These are phyloP conservation scores for Ustilago curta DNA, from an alignment of 1,284 basidiomycete species.

Conservation along the genomic window DNA sequence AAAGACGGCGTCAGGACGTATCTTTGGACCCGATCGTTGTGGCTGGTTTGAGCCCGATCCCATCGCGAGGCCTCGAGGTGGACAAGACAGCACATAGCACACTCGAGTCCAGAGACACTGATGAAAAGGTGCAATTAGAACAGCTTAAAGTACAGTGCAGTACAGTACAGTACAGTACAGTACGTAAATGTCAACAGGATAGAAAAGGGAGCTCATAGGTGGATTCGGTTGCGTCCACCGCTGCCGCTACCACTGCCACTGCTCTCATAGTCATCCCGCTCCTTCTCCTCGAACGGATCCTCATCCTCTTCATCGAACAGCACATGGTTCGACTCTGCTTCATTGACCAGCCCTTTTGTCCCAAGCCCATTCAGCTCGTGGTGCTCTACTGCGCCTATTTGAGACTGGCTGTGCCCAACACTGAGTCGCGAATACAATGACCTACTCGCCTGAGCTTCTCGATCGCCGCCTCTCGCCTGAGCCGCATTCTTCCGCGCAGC, in stretches of 20 bases:
- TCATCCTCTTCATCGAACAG: conserved; percentile 57
- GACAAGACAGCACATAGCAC: too few species aligned
- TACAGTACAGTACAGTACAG: too few species aligned
- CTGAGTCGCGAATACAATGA: conserved; percentile 45
- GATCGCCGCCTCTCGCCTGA: conserved; percentile 26
- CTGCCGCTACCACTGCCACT: conserved; percentile 19
- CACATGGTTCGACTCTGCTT: conserved; percentile 35
- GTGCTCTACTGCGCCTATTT: conserved; percentile 11
- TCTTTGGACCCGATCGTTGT: not conserved
- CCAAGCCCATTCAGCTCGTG: conserved; percentile 36
- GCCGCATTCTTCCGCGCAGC: conserved; percentile 27
- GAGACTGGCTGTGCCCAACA: conserved; percentile 7
- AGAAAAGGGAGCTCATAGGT: conserved; percentile 10
- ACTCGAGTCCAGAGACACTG: not conserved
- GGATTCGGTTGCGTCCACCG: conserved; percentile 18
- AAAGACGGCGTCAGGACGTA: not conserved
- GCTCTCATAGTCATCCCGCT: conserved; percentile 22
- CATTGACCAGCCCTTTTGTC: conserved; percentile 17
- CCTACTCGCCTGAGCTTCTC: conserved; percentile 26
- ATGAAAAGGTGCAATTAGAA: not conserved
- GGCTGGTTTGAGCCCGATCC: not conserved
- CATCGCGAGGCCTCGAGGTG: too few species aligned
- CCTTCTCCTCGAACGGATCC: conserved; percentile 55
- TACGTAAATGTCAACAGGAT: not conserved
- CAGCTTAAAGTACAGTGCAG: not conserved